Base-by-base conservation (phyloP, 257 asterid genomes). In the Solanum medicagineum region DNA sequence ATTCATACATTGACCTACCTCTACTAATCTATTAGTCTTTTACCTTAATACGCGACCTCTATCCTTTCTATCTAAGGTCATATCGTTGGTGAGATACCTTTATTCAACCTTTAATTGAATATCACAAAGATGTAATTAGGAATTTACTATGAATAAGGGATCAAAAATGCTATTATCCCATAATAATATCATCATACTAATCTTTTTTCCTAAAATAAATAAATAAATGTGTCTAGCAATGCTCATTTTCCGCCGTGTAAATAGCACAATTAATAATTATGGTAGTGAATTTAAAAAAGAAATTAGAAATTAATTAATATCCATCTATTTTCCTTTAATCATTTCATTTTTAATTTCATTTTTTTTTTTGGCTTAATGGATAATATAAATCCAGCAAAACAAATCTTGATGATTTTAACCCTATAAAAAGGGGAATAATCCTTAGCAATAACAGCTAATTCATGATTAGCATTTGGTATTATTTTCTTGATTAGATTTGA, bases 401-500 rank as follows among this genome's bases (percentile, higher is more conserved):
- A 75, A 49, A 75, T 75, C 45, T 49, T 24, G 45, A 49, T 75
- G 16, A 22, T 49, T 75, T 73, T 75, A 16, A 75, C 62, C 82
- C 62, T 15, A 75, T 20, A 49, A 75, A 75, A 49, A 45, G 62
- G 82, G 42, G n/a, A 75, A 49, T 49, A 44, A 75, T 75, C 42
- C 57, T 49, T 49, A 4, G 24, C 82, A 49, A 42, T 42, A 70
- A 70, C 80, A 70, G 54, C 80, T 70, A 70, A 15, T 24, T 29
- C 82, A 75, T 75, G 82, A 75, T 75, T 75, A 75, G 45, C 24
- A 75, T 15, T 75, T 75, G 82, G 57, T 10, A 75, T 75, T 15
- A 75, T 75, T 75, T 75, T 75, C 82, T 75, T 75, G 82, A 75
- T 75, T 75, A 17, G 59, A n/a, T 47, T 74, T 22, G 81, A 74